Conservation (phyloP, 2,329 filamentous ascomycete genomes). For the Botrytis fragariae region DNA sequence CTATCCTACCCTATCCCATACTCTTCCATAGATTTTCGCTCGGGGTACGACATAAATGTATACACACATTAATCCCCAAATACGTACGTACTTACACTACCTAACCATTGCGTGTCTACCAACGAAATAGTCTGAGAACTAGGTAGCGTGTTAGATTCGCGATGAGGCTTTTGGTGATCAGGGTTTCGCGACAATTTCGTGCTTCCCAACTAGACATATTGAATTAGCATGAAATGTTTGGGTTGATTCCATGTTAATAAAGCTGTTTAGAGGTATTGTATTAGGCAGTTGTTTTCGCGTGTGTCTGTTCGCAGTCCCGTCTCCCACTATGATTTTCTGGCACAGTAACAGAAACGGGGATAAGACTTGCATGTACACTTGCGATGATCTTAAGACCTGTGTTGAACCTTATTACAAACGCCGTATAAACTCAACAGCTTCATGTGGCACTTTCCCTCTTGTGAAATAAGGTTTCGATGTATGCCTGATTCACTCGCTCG, state of each 20-base stretch:
- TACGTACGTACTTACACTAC: background rate
- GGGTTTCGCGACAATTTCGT: background rate
- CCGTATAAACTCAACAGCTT: background rate
- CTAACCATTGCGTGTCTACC: background rate
- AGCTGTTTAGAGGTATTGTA: background rate
- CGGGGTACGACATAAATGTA: constrained; percentile 1
- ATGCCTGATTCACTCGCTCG: background rate
- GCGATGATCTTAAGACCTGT: background rate
- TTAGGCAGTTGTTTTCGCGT: background rate
- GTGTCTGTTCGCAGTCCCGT: background rate
- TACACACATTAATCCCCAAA: background rate
- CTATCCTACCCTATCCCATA: constrained; percentile 1
- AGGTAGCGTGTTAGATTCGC: constrained; percentile 11
- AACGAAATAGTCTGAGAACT: background rate
- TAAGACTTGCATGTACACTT: background rate
- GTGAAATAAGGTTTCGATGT: background rate
- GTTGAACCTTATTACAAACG: background rate
- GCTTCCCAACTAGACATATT: background rate
- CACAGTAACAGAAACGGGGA: background rate
- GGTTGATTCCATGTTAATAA: background rate
- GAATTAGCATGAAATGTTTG: background rate
- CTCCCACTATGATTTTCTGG: background rate
- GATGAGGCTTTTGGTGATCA: constrained; percentile 6
- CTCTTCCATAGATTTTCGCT: background rate
- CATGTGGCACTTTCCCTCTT: background rate